Evolutionary conservation across 441 rosid species (phyloP).

Genomic region (Kokia cookei): DNA sequence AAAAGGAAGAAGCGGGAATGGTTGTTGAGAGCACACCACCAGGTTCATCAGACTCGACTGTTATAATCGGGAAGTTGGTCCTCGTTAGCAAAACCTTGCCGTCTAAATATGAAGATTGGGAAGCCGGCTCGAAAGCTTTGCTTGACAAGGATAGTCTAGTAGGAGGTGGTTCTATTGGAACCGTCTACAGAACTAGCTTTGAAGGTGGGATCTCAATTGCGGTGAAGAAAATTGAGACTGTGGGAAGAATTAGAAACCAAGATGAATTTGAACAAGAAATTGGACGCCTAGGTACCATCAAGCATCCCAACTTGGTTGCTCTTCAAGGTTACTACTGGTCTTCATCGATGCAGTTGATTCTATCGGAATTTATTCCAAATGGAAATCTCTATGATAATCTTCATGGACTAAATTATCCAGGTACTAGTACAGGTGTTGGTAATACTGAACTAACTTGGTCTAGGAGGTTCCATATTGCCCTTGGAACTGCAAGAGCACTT

Average conservation of each 20-base stretch:
- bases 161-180: conserved; percentile 82
- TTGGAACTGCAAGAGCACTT: conserved; percentile 80
- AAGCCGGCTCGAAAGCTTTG: conserved; percentile 80
- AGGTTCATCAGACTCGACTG: conserved; percentile 60
- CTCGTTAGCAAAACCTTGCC: conserved; percentile 91
- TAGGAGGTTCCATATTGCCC: conserved; percentile 84
- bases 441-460: conserved; percentile 66
- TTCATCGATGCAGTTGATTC: conserved; percentile 69
- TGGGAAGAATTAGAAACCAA: conserved; percentile 84
- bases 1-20: conserved; percentile 37
- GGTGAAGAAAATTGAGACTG: conserved; percentile 81
- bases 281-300: conserved; percentile 67
- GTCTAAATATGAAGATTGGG: conserved; percentile 94
- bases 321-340: conserved; percentile 94
- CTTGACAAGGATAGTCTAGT: conserved; percentile 82
- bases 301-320: conserved; percentile 68
- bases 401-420: conserved; percentile 47
- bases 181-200: conserved; percentile 70
- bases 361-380: conserved; percentile 64
- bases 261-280: conserved; percentile 94
- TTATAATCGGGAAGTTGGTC: conserved; percentile 85
- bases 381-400: conserved; percentile 82
- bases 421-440: conserved; percentile 65
- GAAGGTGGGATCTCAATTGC: conserved; percentile 92
- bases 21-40: conserved; percentile 72